Evolutionary conservation across 2,329 filamentous ascomycete genomes (phyloP), one percentile per base, ranked within the genome.

Genomic region (Aciculosporium take): DNA sequence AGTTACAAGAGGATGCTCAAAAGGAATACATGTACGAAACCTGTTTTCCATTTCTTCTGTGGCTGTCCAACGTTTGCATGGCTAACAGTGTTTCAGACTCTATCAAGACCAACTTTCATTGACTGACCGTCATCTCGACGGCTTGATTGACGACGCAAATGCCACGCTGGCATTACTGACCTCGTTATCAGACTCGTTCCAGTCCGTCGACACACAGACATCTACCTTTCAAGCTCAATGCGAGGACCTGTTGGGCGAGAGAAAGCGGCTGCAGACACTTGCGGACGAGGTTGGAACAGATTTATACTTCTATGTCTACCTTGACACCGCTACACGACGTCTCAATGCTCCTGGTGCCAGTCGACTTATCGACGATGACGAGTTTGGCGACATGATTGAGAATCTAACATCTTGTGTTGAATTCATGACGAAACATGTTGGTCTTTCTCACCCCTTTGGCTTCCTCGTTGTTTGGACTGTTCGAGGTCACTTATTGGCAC

Each of bases 191-290:
- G 76, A 81, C 51, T 89, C 88, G 5, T 98, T 98, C 65, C 79
- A 81, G 50, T 70, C 81, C 1, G 89, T 98, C 37, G 87, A 95
- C 53, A 69, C 75, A 8, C 89, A 96, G 63, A 98, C 91, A 0
- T 84, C 82, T n/a, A 81, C 83, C 12, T 96, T 98, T 65, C 84
- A 88, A 57, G 77, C 81, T 36, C 87, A 94, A 60, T 98, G 91
- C 61, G 86, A 95, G 56, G 83, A 85, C 43, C 70, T 98, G 2
- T 66, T 96, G 24, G 69, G 74, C 1, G 88, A 94, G 52, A 87
- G 96, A 62, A 76, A 73, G 51, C 77, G 84, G 20, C 71, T 95
- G 31, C 79, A 84, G 46, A 74, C 72, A 49, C 71, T 98, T 32
- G 86, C 87, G 3, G 77, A 93, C 49, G 81, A 87, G 44, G 81